These are phyloP conservation scores for Exophiala lecanii-corni DNA, from an alignment of 2,329 filamentous ascomycete genomes.

Conservation along the genomic window DNA sequence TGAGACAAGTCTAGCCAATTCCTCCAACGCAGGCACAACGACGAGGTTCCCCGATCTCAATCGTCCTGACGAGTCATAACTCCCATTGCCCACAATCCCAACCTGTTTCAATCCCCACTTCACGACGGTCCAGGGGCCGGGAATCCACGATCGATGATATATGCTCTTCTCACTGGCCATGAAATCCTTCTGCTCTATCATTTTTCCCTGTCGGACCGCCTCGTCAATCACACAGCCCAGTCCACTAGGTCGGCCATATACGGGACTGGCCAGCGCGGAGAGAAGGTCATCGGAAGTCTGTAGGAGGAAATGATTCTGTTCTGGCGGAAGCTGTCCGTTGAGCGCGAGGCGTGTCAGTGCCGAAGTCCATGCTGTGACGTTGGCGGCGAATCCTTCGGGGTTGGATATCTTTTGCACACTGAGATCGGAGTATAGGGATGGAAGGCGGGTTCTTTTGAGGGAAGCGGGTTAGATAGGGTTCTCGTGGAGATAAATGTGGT, in stretches of 20 bases:
- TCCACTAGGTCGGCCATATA: conserved; percentile 76
- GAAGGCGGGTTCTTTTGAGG: conserved; percentile 62
- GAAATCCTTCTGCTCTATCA: conserved; percentile 70
- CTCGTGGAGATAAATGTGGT: background rate
- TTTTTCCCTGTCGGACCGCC: conserved; percentile 61
- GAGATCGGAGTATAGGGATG: conserved; percentile 87
- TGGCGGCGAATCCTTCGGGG: conserved; percentile 78
- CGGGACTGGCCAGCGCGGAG: conserved; percentile 65
- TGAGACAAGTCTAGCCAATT: conserved; percentile 19
- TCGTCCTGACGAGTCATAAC: conserved; percentile 31
- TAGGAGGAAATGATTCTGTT: conserved; percentile 42
- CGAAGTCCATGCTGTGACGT: conserved; percentile 72
- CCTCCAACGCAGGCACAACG: conserved; percentile 55
- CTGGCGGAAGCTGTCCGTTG: conserved; percentile 54
- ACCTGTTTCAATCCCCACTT: conserved; percentile 71
- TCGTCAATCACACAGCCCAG: conserved; percentile 76
- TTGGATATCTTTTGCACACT: conserved; percentile 68
- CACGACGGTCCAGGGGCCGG: conserved; percentile 64
- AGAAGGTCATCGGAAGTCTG: conserved; percentile 59
- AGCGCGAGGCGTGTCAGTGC: conserved; percentile 66
- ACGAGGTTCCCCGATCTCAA: conserved; percentile 43
- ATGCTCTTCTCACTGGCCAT: conserved; percentile 62
- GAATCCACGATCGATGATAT: conserved; percentile 65
- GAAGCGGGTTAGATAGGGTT: no score
- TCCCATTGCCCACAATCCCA: conserved; percentile 52